Evolutionary conservation across 2,329 filamentous ascomycete species (phyloP), one percentile per base, ranked within the genome.

Genomic region (Tolypocladium ovalisporum): DNA sequence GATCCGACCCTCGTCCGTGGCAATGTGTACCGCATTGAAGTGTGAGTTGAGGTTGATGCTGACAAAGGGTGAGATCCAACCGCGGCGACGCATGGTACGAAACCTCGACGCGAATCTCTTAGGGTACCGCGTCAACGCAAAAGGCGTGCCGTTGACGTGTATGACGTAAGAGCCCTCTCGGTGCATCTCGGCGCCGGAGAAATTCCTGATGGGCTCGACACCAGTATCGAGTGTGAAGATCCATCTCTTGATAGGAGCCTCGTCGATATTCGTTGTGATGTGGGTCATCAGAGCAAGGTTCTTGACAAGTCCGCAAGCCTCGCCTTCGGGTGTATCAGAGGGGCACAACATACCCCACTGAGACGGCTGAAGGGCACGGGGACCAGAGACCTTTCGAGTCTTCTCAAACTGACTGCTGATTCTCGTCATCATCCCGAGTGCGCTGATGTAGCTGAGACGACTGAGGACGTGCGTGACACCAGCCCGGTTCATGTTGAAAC

Each of bases 331-430:
- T 0, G 94, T 99, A 78, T 99, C 94, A 13, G 94, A 95, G 0
- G 92, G 89, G 69, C 94, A 99, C 56, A 99, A 79, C 92, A 99
- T 97, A 65, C 94, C 94, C 76, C 96, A 99, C 64, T 99, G 94
- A 1, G 94, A 99, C 8, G 94, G 92, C 68, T 99, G 94, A 54
- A 99, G 79, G 22, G 95, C 94, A 81, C 94, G 87, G 66, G 95
- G 94, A 63, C 95, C 95, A 68, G 87, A 92, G 60, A 99, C 92
- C 73, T 99, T 99, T 65, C 94, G 80, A 2, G 94, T 97, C 80
- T 99, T 99, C 71, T 99, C 94, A 67, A 99, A 99, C 75, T 99
- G 94, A 80, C 89, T 95, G 71, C 88, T 94, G 67, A 99, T 97
- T 71, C 94, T 83, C 17, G 94, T 99, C 94, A 99, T 99, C 95